Evolutionary conservation across 306 rosid genomes (phyloP).

Genomic region (Hylodesmum podocarpum): DNA sequence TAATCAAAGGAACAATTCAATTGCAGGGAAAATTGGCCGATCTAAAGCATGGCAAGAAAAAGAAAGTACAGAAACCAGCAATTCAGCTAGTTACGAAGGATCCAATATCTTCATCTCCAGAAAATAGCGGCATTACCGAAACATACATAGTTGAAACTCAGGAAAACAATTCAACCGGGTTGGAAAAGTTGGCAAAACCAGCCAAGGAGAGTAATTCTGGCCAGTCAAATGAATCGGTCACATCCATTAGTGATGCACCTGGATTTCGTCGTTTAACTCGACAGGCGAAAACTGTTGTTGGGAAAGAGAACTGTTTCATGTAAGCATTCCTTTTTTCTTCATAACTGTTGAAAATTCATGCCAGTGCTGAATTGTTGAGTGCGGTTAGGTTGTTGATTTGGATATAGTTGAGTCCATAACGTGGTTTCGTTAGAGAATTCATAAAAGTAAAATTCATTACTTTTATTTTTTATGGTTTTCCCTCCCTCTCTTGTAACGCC

Average conservation of each 20-base stretch:
- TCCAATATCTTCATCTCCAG: conserved; percentile 40
- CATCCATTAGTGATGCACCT: conserved; percentile 20
- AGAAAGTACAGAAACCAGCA: conserved; percentile 40
- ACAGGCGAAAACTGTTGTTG: neutral
- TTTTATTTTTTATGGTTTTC: neutral
- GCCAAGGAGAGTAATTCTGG: conserved; percentile 5
- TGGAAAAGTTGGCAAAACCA: conserved; percentile 12
- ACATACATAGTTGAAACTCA: conserved; percentile 20
- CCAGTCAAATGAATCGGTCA: conserved; percentile 20
- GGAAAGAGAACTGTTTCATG: conserved; percentile 15
- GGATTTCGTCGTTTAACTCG: conserved; percentile 5
- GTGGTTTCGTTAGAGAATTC: conserved; percentile 2
- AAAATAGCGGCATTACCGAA: conserved; percentile 25
- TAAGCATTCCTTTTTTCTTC: conserved; percentile 10
- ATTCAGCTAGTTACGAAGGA: conserved; percentile 51
- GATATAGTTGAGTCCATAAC: neutral
- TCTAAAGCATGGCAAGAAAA: conserved; percentile 47
- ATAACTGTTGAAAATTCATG: neutral
- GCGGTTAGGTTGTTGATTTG: neutral
- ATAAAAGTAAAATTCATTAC: neutral
- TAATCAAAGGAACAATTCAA: conserved; percentile 22
- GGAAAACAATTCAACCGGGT: conserved; percentile 12
- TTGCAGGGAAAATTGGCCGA: conserved; percentile 49
- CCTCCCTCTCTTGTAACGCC: neutral
- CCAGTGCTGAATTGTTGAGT: conserved; percentile 10